A percentile compares a stretch with the other conserved stretches of the same genome.
These are phyloP conservation scores for Leccinum obscurum DNA, from an alignment of 768 basidiomycete genomes.

Conservation along the genomic window DNA sequence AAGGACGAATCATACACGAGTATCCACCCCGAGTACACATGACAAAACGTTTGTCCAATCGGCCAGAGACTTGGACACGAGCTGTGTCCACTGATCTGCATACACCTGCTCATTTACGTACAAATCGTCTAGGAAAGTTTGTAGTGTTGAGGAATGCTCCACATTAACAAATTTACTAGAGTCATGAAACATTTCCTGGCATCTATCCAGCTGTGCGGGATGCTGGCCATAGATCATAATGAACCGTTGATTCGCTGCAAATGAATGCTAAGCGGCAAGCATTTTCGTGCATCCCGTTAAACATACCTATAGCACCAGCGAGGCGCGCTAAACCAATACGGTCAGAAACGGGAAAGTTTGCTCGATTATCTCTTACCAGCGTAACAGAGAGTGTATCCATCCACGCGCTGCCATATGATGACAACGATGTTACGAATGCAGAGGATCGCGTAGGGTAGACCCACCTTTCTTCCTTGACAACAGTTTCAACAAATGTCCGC, in stretches of 20 bases:
- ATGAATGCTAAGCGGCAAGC: background rate
- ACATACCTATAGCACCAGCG: slow-evolving; percentile 48
- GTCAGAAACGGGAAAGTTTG: slow-evolving; percentile 4
- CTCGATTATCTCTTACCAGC: slow-evolving; percentile 36
- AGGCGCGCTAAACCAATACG: slow-evolving; percentile 40
- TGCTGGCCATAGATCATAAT: slow-evolving; percentile 58
- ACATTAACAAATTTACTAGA: slow-evolving; percentile 41
- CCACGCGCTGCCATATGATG: slow-evolving; percentile 33
- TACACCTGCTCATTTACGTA: slow-evolving; percentile 60
- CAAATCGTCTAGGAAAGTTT: slow-evolving; percentile 43
- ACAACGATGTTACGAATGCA: background rate
- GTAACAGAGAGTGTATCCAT: slow-evolving; percentile 46
- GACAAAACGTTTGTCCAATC: slow-evolving; percentile 50
- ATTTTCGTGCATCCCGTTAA: background rate
- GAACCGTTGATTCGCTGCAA: slow-evolving; percentile 49
- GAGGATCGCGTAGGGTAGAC: slow-evolving; percentile 6
- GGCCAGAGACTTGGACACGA: slow-evolving; percentile 42
- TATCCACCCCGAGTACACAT: slow-evolving; percentile 31
- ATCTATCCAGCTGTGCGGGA: slow-evolving; percentile 51
- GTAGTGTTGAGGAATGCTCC: slow-evolving; percentile 48
- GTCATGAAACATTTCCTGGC: slow-evolving; percentile 47
- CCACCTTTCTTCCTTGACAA: slow-evolving; percentile 47
- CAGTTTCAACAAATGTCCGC: slow-evolving; percentile 48
- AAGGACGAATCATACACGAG: no score
- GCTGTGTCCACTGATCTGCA: slow-evolving; percentile 50